Conservation (phyloP, 2,329 filamentous ascomycete genomes). For the Cladophialophora carrionii region DNA sequence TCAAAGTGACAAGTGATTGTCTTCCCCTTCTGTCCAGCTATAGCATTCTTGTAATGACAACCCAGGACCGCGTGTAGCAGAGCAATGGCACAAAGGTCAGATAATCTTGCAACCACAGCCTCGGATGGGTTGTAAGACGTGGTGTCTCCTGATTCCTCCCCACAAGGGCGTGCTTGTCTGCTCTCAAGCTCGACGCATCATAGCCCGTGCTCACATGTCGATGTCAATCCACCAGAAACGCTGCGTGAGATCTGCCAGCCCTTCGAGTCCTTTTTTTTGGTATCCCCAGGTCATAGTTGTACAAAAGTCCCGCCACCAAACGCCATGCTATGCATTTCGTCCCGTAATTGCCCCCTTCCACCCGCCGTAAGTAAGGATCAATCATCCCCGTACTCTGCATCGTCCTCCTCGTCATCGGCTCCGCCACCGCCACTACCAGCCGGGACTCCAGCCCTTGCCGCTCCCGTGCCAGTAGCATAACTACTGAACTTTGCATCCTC, state of each 20-base stretch:
- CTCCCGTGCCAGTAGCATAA: slow-evolving; percentile 39
- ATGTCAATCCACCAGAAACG: not conserved
- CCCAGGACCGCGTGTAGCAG: not conserved
- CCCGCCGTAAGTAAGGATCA: slow-evolving; percentile 7
- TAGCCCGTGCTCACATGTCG: not conserved
- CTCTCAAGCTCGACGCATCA: not conserved
- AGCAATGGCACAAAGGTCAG: not conserved
- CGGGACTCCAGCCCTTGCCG: slow-evolving; percentile 37
- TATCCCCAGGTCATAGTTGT: not conserved
- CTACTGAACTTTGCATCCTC: slow-evolving; percentile 38
- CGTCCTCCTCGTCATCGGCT: slow-evolving; percentile 41
- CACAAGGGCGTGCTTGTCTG: not conserved
- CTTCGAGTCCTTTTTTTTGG: not conserved
- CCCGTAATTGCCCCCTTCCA: not conserved
- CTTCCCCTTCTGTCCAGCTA: not conserved
- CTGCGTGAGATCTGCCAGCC: not conserved
- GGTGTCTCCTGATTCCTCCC: not conserved
- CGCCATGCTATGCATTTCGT: slow-evolving; percentile 4
- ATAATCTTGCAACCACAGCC: not conserved
- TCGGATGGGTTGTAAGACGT: not conserved
- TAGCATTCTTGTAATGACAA: not conserved
- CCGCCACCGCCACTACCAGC: slow-evolving; percentile 40
- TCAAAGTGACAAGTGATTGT: not conserved
- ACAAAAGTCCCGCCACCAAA: not conserved
- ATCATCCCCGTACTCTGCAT: slow-evolving; percentile 52